phyloP scores from a whole-genome alignment of 1,284 basidiomycete species.

The Farysia itapuensis region DNA sequence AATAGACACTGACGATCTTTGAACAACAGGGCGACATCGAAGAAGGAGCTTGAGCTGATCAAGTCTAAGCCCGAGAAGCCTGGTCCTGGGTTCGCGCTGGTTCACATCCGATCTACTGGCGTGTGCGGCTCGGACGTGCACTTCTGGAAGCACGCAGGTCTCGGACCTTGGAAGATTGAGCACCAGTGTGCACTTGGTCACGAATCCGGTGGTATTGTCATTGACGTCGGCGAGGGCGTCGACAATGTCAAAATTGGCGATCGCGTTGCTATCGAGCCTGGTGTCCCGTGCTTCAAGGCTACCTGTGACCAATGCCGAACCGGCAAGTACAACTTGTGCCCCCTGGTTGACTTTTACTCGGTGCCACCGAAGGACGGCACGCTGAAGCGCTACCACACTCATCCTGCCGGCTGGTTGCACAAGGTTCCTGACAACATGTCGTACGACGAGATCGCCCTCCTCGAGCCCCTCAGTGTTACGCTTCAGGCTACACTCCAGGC shows the following conservation, averaged over 20 bases:
- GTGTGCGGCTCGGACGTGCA: slow-evolving; percentile 61
- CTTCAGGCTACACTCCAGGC: slow-evolving; percentile 65
- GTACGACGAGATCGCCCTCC: slow-evolving; percentile 64
- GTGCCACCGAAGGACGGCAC: slow-evolving; percentile 55
- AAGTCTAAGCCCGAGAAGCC: slow-evolving; percentile 30
- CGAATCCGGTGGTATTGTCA: slow-evolving; percentile 54
- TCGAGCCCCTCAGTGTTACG: slow-evolving; percentile 65
- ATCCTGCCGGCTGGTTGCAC: slow-evolving; percentile 66
- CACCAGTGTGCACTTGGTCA: slow-evolving; percentile 51
- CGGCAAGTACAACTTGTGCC: slow-evolving; percentile 65
- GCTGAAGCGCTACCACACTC: slow-evolving; percentile 62
- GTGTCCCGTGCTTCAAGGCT: slow-evolving; percentile 63
- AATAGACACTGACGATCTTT: neutral
- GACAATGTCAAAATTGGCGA: slow-evolving; percentile 48
- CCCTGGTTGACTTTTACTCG: slow-evolving; percentile 56
- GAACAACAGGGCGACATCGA: slow-evolving; percentile 32
- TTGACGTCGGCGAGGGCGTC: slow-evolving; percentile 52
- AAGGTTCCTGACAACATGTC: slow-evolving; percentile 61
- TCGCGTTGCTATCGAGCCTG: slow-evolving; percentile 56
- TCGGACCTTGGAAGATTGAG: slow-evolving; percentile 51
- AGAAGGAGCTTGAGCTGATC: slow-evolving; percentile 50
- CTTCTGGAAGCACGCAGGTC: slow-evolving; percentile 64
- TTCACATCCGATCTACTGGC: slow-evolving; percentile 54
- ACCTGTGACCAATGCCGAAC: slow-evolving; percentile 64
- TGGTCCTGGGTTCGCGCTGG: slow-evolving; percentile 50